Base-by-base conservation (phyloP, 2,329 filamentous ascomycete species). In the Onygenales sp. region DNA sequence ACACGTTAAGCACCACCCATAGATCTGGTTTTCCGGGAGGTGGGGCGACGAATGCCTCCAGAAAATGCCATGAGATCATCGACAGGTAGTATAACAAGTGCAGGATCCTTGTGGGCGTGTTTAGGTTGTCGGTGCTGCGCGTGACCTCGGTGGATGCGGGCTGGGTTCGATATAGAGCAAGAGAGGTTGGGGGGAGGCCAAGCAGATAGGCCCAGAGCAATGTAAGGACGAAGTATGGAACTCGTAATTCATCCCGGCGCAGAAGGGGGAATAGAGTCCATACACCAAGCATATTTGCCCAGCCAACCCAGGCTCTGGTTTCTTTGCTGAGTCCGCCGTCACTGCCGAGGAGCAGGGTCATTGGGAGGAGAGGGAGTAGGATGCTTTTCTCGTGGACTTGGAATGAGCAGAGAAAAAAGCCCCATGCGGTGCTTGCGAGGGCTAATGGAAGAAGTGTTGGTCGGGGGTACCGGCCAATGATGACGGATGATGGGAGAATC, bases 301-400 rank as follows among this genome's bases (percentile, higher is more conserved):
- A 95, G n/a, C 91, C 91, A 4, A 97, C 85, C 93, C 93, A 98
- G 2, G 89, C 84, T 48, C 93, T 82, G 14, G 81, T 82, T 51
- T 85, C 83, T 55, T 87, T 86, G 55, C 82, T 82, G 49, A 98
- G 73, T 0, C 92, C 92, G 48, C 87, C 81, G 57, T 85, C 82
- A 13, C 87, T 84, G 13, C 87, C 87, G 41, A 98, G 77, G 5
- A 97, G 77, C 6, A 96, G 72, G 0, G 91, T 97, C 87, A 94
- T 95, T 0, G 93, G 93, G 67, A 97, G 81, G 46, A 98, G 76
- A 1, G 93, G 94, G 2, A 98, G 80, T 5, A 98, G 77, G 0
- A 95, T 89, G 60, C 91, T 96, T 78, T 98, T 98, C 73, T 98
- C 93, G 64, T 98, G 93, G 0, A 98, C 94, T 67, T 98, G 93